Evolutionary conservation across 352 stramenopile genomes (phyloP), one percentile per base, ranked within the genome.

Genomic region (Pythium apleroticum): DNA sequence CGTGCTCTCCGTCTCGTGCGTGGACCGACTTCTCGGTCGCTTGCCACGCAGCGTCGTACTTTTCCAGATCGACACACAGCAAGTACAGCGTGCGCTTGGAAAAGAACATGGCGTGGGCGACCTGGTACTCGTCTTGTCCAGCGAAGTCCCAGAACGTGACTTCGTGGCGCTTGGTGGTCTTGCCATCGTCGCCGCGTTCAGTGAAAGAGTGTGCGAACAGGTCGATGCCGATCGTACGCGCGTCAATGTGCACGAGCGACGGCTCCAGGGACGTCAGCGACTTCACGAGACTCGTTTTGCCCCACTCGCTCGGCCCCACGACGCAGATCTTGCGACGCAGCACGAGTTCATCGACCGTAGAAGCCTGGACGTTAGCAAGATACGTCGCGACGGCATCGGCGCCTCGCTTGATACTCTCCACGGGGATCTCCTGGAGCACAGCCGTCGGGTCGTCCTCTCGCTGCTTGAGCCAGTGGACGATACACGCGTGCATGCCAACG

Each of bases 271-370:
- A 56, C 17, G 37, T 71, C 19, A 78, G 55, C 14, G 57, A 71
- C 46, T 75, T 78, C 58, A 75, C 65, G 33, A 78, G 58, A 25
- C 72, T 78, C 0, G 72, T 78, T 46, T 75, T 78, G 6, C 72
- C 68, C 68, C 68, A 76, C 19, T 66, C 31, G 20, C 68, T 78
- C 3, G 68, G 68, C 3, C 72, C 68, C 17, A 78, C 61, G 3
- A 78, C 52, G 24, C 72, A 74, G 0, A 76, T 28, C n/a, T 78
- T 76, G 20, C 37, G 64, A 6, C 68, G 72, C 11, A 66, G 65
- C 0, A 63, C 19, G 11, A 60, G 22, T 17, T 60, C 48, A 25
- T 66, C 45, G 14, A 33, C 27, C 25, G 10, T 60, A 15, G 48
- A 20, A 7, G 45, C 58, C 14, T 41, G 0, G 7, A 41, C 14